Evolutionary conservation across 257 asterid genomes (phyloP).

Genomic region (Solanum dulcamara): DNA sequence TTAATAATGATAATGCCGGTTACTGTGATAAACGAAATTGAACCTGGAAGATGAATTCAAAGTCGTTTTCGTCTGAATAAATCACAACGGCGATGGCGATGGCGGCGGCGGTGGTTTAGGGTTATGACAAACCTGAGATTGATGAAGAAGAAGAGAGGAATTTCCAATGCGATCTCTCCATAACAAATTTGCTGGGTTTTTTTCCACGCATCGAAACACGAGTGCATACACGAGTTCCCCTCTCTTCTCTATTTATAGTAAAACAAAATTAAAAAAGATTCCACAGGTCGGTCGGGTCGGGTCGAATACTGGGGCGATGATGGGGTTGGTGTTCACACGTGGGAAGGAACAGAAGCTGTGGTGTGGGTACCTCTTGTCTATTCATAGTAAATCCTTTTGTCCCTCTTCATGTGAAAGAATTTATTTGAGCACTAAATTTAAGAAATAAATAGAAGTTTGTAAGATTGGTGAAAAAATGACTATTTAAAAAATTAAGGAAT

Average conservation of each 20-base stretch:
- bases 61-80: background rate
- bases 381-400: background rate
- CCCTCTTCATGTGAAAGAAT: background rate
- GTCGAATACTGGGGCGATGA: background rate
- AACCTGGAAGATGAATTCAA: background rate
- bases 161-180: slow-evolving; percentile 48
- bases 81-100: background rate
- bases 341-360: background rate
- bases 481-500: too few relatives aligned
- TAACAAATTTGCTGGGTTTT: slow-evolving; percentile 25
- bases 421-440: background rate
- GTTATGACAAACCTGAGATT: background rate
- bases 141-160: background rate
- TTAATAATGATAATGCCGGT: background rate
- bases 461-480: too few relatives aligned
- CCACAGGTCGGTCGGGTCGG: background rate
- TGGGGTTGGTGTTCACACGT: background rate
- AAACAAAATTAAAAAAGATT: too few relatives aligned
- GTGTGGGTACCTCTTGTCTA: background rate
- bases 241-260: background rate
- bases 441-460: background rate
- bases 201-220: slow-evolving; percentile 52
- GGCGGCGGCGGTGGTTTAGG: background rate
- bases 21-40: background rate
- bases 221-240: slow-evolving; percentile 40